Evolutionary conservation across 768 basidiomycete species (phyloP), one percentile per base, ranked within the genome.

Genomic region (Podaxis mareebaensis): DNA sequence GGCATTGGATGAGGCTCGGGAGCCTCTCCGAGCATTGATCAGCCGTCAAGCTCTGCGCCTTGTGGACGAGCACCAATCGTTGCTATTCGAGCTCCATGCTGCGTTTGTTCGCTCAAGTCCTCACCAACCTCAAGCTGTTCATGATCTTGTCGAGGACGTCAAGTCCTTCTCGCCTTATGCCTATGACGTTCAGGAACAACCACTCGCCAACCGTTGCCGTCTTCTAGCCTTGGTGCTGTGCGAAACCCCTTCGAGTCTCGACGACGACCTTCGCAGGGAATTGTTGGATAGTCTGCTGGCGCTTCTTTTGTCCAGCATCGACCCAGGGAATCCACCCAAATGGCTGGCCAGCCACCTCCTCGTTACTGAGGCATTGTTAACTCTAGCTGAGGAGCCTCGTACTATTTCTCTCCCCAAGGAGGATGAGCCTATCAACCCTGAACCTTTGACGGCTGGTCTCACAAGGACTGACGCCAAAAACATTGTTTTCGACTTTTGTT

Each of bases 331-430:
- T 57, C 80, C 84, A 33, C 95, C 96, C 8, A 88, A 85, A 69
- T 99, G 97, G 97, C 83, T 96, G 4, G 88, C 95, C 1, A 84
- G 92, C 1, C 87, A 91, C 68, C 80, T 99, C 12, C 83, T 97
- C 12, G 91, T 96, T 55, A 88, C 89, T 5, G 95, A 99, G 71
- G 86, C 90, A 17, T 77, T 98, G 52, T 82, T 98, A 36, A 87
- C 87, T 17, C 77, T 90, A 20, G 85, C 89, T 0, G 91, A 92
- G 55, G 90, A 90, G 46, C 89, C 95, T 60, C 80, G 83, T 53
- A 68, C 81, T 3, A 84, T 91, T 63, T 74, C 81, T 4, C 69
- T 92, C 6, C 92, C 92, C 1, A 88, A 87, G 67, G 89, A 92
- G 67, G 86, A 82, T 28, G 91, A 92, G 65, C 79, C 83, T 2